Base-by-base conservation (phyloP, 2,329 filamentous ascomycete genomes). In the Neurospora sp. region DNA sequence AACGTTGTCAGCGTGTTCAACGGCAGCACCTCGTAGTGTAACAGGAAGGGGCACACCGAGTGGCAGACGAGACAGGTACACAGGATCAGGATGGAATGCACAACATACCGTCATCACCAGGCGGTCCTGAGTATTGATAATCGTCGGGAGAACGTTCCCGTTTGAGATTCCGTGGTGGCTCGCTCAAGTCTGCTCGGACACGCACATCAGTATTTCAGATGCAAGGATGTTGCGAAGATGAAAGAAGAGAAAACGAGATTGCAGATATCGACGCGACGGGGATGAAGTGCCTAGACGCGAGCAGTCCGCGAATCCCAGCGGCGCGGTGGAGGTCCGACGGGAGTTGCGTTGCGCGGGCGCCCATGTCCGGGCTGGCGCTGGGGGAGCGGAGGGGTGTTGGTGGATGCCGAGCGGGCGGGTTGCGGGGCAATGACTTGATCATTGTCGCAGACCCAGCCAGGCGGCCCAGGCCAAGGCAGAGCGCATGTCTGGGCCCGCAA, bases 41-140 rank as follows among this genome's bases (percentile, higher is more conserved):
- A 79, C 78, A 23, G 23, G 23, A 74, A 74, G 69, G 71, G 75
- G 72, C 71, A 73, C 71, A 73, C 70, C 76, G 73, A 76, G 74
- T 77, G 75, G 77, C 74, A 76, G 77, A 74, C 67, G 71, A 77
- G 74, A 74, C 76, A 77, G 77, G 75, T 79, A 78, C 79, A 78
- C 76, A 78, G 71, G 75, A 78, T 75, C 76, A 78, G 75, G 46
- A 58, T 58, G 46, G 77, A 73, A 74, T 76, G 74, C 77, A 79
- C 77, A 77, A 90, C 91, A 83, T 91, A 93, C 92, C 89, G 85
- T 91, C 89, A 83, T 91, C 87, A 84, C 88, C 89, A 79, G 87
- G 82, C 71, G 80, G 75, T 70, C 81, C 81, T 74, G 83, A 79
- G 78, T 89, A 86, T 79, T 84, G 85, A 81, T 89, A 88, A 71